phyloP scores from a whole-genome alignment of 148 eudicot genomes.

The Chenopodium suecicum region DNA sequence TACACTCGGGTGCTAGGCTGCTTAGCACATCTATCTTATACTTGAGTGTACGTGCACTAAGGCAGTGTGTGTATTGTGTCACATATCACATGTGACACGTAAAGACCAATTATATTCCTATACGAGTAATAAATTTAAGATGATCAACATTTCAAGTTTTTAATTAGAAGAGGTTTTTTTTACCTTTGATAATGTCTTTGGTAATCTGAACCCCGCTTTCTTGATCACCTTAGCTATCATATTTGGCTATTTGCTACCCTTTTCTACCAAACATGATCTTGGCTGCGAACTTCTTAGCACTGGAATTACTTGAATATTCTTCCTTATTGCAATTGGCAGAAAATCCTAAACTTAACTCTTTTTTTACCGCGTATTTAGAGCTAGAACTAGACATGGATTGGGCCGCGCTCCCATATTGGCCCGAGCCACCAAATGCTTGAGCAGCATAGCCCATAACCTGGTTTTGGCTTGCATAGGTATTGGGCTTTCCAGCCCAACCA shows the following conservation, averaged over 20 bases:
- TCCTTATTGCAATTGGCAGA: neutral
- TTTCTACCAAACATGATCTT: neutral
- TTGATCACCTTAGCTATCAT: too few species aligned
- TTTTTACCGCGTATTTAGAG: conserved; percentile 15
- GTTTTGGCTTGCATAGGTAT: conserved; percentile 2
- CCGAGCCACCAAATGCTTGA: conserved; percentile 13
- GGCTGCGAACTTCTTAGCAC: conserved; percentile 9
- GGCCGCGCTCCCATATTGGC: conserved; percentile 11
- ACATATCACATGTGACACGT: too few species aligned
- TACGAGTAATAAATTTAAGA: too few species aligned
- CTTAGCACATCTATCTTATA: too few species aligned
- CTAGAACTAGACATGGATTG: conserved; percentile 23
- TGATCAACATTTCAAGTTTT: too few species aligned
- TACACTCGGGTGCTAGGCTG: too few species aligned
- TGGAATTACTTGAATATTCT: conserved; percentile 17
- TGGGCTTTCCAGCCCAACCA: conserved; percentile 18
- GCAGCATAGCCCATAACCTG: conserved; percentile 9
- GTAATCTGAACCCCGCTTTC: too few species aligned
- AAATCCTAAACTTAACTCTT: conserved; percentile 4
- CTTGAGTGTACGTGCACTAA: too few species aligned
- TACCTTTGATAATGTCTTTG: neutral
- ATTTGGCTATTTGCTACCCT: neutral
- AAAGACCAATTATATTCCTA: too few species aligned
- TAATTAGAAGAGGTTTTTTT: too few species aligned
- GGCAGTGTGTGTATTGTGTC: too few species aligned